A percentile compares a stretch with the other conserved stretches of the same genome.
Evolutionary conservation across 2,329 filamentous ascomycete genomes (phyloP).

Genomic region (Endoconidiophora polonica): DNA sequence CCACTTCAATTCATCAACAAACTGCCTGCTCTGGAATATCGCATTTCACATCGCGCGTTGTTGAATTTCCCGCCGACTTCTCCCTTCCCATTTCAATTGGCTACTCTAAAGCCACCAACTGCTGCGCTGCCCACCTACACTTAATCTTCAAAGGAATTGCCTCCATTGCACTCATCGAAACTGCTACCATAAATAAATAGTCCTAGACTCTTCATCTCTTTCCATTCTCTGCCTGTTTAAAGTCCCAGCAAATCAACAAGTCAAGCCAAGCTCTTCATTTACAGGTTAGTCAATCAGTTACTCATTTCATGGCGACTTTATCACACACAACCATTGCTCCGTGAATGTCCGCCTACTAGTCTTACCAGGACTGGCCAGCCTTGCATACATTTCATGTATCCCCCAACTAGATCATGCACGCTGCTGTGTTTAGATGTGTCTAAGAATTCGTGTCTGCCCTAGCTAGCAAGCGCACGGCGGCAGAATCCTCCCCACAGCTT

Average conservation of each 20-base stretch:
- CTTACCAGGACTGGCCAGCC: too few relatives aligned
- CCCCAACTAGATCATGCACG: neutral
- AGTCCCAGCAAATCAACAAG: too few relatives aligned
- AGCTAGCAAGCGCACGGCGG: neutral
- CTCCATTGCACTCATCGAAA: neutral
- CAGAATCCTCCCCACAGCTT: neutral
- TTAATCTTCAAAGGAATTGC: slow-evolving; percentile 2
- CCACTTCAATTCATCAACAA: too few relatives aligned
- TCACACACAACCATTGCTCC: too few relatives aligned
- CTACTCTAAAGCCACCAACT: neutral
- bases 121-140: neutral
- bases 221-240: too few relatives aligned
- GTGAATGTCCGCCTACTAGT: too few relatives aligned
- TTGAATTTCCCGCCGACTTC: slow-evolving; percentile 2
- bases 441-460: neutral
- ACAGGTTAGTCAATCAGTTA: too few relatives aligned
- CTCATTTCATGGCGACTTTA: too few relatives aligned
- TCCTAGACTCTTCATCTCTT: too few relatives aligned
- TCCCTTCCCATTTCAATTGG: neutral
- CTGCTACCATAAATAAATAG: too few relatives aligned
- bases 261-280: too few relatives aligned
- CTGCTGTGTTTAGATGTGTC: neutral
- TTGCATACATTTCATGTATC: neutral
- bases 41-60: neutral
- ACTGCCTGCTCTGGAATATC: too few relatives aligned